These are phyloP conservation scores for Graphiopsis chlorocephala DNA, from an alignment of 2,329 filamentous ascomycete species.

Conservation along the genomic window DNA sequence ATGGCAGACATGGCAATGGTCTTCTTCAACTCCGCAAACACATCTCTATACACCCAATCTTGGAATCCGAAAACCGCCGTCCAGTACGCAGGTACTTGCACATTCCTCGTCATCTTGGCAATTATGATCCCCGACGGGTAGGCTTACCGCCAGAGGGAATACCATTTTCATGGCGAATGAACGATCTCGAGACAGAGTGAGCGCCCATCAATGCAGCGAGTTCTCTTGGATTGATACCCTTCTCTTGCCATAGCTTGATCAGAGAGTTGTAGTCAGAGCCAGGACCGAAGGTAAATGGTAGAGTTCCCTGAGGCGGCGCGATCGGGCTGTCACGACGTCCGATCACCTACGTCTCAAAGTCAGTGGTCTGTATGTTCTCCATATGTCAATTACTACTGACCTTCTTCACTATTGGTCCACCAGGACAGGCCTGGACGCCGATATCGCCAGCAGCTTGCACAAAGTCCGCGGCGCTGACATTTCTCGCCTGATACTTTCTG, in stretches of 20 bases:
- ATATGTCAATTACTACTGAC: neutral
- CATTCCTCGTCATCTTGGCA: too few relatives aligned
- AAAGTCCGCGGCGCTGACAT: conserved; percentile 52
- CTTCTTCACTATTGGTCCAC: conserved; percentile 19
- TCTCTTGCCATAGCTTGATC: conserved; percentile 48
- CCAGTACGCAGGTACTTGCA: too few relatives aligned
- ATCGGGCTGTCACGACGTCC: conserved; percentile 47
- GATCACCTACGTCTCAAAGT: conserved; percentile 37
- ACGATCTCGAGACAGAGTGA: conserved; percentile 50
- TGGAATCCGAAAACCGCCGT: too few relatives aligned
- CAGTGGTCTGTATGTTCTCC: neutral
- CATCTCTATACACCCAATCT: too few relatives aligned
- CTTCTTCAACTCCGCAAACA: too few relatives aligned
- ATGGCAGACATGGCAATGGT: too few relatives aligned
- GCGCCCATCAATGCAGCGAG: conserved; percentile 56
- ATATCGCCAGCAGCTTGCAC: conserved; percentile 49
- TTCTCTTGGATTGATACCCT: conserved; percentile 51
- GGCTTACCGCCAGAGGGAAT: conserved; percentile 29
- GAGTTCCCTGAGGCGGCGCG: conserved; percentile 43
- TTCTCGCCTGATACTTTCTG: conserved; percentile 22
- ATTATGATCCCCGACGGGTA: too few relatives aligned
- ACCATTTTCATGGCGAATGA: conserved; percentile 27
- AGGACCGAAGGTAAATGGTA: conserved; percentile 43
- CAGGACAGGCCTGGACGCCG: conserved; percentile 35
- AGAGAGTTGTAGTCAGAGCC: conserved; percentile 40